phyloP scores from a whole-genome alignment of 306 rosid genomes.

The Potentilla sterilis region DNA sequence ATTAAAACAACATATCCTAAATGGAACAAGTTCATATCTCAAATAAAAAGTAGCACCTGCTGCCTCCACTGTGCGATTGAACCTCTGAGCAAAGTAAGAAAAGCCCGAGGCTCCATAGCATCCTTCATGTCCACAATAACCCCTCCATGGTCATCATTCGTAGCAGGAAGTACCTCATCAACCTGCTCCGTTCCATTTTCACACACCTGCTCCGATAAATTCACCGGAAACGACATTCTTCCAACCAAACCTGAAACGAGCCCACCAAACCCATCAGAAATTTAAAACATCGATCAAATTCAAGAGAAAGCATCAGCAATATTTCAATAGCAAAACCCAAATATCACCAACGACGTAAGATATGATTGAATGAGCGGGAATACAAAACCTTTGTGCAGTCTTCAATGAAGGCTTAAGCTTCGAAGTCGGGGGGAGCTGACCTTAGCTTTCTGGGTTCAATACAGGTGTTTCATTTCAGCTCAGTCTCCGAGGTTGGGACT shows the following conservation, averaged over 20 bases:
- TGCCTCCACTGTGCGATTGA: constrained; percentile 73
- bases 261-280: background rate
- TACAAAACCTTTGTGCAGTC: too few relatives aligned
- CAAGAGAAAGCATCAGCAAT: background rate
- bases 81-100: constrained; percentile 49
- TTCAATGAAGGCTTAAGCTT: too few relatives aligned
- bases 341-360: too few relatives aligned
- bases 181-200: constrained; percentile 39
- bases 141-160: constrained; percentile 64
- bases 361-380: too few relatives aligned
- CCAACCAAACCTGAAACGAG: constrained; percentile 10
- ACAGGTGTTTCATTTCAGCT: background rate
- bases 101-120: constrained; percentile 50
- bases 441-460: too few relatives aligned
- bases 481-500: background rate
- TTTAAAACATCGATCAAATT: background rate
- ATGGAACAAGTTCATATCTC: background rate
- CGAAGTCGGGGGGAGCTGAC: too few relatives aligned
- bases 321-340: background rate
- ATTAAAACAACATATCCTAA: background rate
- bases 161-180: constrained; percentile 41
- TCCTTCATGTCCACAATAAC: constrained; percentile 58
- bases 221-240: constrained; percentile 6
- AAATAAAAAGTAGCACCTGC: constrained; percentile 42
- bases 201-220: constrained; percentile 9